Conservation (phyloP, 1,284 basidiomycete species). For the Apiotrichum brassicae region DNA sequence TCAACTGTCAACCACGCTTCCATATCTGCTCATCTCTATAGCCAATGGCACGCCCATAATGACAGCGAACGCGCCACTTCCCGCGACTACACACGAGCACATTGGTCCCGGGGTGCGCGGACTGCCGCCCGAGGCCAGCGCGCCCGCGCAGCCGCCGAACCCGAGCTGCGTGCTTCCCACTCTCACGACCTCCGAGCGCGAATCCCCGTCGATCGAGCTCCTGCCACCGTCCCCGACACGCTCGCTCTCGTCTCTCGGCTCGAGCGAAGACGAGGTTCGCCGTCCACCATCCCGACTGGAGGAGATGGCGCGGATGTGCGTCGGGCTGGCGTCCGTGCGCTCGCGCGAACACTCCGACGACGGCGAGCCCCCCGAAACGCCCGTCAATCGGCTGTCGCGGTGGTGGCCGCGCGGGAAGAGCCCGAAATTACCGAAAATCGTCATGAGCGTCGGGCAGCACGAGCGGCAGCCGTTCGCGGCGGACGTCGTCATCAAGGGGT, state of each 20-base stretch:
- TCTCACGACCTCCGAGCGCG: neutral
- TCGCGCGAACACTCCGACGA: neutral
- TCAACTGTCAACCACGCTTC: no score
- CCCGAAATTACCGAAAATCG: neutral
- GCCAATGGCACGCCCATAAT: no score
- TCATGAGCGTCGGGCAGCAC: conserved; percentile 1
- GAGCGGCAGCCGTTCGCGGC: conserved; percentile 22
- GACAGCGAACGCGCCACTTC: no score
- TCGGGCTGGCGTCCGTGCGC: conserved; percentile 2
- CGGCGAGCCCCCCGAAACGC: conserved; percentile 2
- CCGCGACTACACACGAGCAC: no score
- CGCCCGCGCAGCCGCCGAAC: no score
- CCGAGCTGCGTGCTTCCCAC: neutral
- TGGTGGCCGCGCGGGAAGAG: neutral
- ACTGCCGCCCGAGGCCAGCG: no score
- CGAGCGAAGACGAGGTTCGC: neutral
- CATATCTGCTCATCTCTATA: no score
- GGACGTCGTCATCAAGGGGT: conserved; percentile 34
- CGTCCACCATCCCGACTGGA: conserved; percentile 1
- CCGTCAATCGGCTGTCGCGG: neutral
- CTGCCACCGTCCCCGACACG: conserved; percentile 7
- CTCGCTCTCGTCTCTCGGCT: neutral
- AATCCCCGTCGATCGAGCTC: neutral
- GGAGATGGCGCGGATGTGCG: conserved; percentile 12
- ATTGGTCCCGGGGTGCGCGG: no score